These are phyloP conservation scores for Kwoniella europaea DNA, from an alignment of 768 basidiomycete species.

Conservation along the genomic window DNA sequence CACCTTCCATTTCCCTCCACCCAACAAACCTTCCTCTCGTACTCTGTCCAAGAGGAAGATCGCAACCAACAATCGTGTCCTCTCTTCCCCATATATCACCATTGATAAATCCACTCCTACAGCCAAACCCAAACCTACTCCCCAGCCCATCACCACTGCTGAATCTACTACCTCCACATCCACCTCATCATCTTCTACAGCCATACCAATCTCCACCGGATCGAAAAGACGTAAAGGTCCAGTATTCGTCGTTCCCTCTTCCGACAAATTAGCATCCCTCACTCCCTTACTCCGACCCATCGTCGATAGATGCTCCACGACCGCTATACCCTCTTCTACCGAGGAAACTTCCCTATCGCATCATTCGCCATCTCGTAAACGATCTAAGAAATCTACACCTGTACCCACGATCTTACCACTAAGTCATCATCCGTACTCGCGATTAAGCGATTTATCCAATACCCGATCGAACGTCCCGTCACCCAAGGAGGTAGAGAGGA, in stretches of 20 bases:
- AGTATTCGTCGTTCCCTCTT: slow-evolving; percentile 11
- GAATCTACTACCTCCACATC: slow-evolving; percentile 18
- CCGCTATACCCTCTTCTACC: slow-evolving; percentile 3
- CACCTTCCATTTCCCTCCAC: slow-evolving; percentile 23
- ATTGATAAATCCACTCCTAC: slow-evolving; percentile 10
- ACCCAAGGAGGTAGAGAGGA: slow-evolving; percentile 26
- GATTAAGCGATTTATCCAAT: slow-evolving; percentile 29
- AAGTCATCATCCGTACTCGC: slow-evolving; percentile 34
- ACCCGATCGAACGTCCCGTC: slow-evolving; percentile 37
- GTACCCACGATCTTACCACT: slow-evolving; percentile 4
- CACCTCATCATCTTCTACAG: slow-evolving; percentile 7
- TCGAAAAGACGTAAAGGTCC: slow-evolving; percentile 32
- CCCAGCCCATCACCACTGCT: not conserved
- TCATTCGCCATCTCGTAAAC: slow-evolving; percentile 15
- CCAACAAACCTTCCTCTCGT: slow-evolving; percentile 14
- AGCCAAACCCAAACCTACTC: slow-evolving; percentile 1
- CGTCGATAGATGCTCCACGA: slow-evolving; percentile 27
- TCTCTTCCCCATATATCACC: slow-evolving; percentile 10
- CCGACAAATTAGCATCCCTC: slow-evolving; percentile 21
- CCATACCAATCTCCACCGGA: slow-evolving; percentile 1
- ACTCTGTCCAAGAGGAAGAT: slow-evolving; percentile 14
- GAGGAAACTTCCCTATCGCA: not conserved
- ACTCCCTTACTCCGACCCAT: slow-evolving; percentile 33
- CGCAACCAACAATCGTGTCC: slow-evolving; percentile 15
- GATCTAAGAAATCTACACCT: slow-evolving; percentile 14